Conservation (phyloP, 495 filamentous ascomycete genomes). For the Hypoxylon fuscum region DNA sequence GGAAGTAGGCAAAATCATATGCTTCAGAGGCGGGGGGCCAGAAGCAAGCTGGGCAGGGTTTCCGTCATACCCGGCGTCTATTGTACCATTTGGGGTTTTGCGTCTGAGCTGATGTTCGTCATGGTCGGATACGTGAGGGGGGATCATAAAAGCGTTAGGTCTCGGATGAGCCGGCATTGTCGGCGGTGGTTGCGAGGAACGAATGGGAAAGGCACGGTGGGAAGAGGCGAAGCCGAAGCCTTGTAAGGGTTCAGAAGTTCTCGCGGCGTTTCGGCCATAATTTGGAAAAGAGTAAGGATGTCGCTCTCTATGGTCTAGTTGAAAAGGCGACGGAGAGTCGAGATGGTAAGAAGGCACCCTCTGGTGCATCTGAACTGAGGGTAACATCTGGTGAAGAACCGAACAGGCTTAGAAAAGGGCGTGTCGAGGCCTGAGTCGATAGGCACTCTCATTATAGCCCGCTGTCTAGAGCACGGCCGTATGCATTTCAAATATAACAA, state of each 20-base stretch:
- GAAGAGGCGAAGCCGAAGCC: slow-evolving; percentile 32
- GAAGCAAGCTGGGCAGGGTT: slow-evolving; percentile 77
- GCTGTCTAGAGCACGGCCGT: slow-evolving; percentile 49
- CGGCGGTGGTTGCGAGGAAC: slow-evolving; percentile 45
- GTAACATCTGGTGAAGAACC: slow-evolving; percentile 50
- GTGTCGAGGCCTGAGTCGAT: slow-evolving; percentile 30
- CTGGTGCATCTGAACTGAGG: slow-evolving; percentile 58
- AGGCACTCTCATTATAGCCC: slow-evolving; percentile 50
- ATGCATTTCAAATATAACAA: slow-evolving; percentile 35
- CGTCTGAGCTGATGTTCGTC: slow-evolving; percentile 84
- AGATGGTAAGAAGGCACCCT: slow-evolving; percentile 55
- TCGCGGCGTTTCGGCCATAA: slow-evolving; percentile 31
- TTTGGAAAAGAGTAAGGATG: slow-evolving; percentile 43
- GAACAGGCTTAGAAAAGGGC: slow-evolving; percentile 28
- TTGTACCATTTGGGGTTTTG: slow-evolving; percentile 93
- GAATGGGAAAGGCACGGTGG: slow-evolving; percentile 51
- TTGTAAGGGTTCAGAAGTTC: slow-evolving; percentile 26
- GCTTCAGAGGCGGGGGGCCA: slow-evolving; percentile 83
- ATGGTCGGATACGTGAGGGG: slow-evolving; percentile 49
- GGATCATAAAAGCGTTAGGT: slow-evolving; percentile 34
- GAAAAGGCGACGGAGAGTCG: slow-evolving; percentile 45
- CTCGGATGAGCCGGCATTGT: slow-evolving; percentile 30
- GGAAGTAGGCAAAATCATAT: slow-evolving; percentile 75
- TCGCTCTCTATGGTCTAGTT: slow-evolving; percentile 44
- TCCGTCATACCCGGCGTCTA: slow-evolving; percentile 94